These are phyloP conservation scores for Amoebophrya sp. DNA, from an alignment of 169 alveolate species.

Conservation along the genomic window DNA sequence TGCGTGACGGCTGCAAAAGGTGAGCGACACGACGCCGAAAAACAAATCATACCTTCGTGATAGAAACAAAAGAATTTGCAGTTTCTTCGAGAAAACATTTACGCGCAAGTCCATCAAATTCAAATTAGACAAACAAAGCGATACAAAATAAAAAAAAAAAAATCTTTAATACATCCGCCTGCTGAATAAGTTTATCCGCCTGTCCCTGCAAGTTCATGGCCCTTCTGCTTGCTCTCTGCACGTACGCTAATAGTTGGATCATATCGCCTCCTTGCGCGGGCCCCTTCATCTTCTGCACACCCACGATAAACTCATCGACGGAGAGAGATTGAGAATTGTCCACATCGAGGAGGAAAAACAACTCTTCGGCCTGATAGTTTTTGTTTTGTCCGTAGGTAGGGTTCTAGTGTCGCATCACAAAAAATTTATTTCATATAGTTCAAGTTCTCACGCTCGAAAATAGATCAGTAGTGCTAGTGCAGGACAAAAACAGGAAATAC, in stretches of 20 bases:
- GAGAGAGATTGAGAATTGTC: not conserved
- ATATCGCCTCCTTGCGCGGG: constrained; percentile 16
- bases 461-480: too few species aligned
- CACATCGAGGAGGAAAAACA: not conserved
- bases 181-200: not conserved
- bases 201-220: not conserved
- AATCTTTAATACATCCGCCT: not conserved
- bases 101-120: too few species aligned
- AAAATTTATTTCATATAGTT: too few species aligned
- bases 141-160: not conserved
- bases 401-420: too few species aligned
- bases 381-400: too few species aligned
- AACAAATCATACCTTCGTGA: too few species aligned
- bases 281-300: constrained; percentile 22
- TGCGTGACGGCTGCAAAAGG: too few species aligned
- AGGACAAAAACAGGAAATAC: too few species aligned
- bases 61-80: too few species aligned
- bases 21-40: too few species aligned
- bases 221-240: not conserved
- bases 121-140: not conserved
- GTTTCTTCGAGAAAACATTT: too few species aligned
- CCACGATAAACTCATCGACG: not conserved
- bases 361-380: not conserved
- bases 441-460: too few species aligned
- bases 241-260: not conserved